A percentile compares a stretch with the other conserved stretches of the same genome.
Conservation (phyloP, 345 rosid species). For the Turritis glabra region DNA sequence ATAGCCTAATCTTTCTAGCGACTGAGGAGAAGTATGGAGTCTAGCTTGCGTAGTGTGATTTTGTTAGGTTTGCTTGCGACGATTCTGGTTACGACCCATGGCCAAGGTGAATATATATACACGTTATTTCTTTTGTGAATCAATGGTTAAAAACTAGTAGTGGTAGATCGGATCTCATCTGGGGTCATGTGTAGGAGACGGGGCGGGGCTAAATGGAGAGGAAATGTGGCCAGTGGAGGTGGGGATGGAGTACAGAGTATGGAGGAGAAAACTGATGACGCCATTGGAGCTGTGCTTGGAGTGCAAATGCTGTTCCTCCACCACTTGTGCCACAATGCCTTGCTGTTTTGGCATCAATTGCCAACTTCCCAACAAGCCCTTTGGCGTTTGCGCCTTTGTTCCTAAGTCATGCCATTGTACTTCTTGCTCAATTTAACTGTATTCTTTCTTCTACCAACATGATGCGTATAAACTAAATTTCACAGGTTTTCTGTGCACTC, state of each 20-base stretch:
- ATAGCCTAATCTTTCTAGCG: not conserved
- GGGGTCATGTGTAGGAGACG: constrained; percentile 22
- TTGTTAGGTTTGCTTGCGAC: constrained; percentile 14
- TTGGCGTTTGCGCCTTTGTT: constrained; percentile 78
- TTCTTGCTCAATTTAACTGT: constrained; percentile 17
- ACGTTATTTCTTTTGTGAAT: not conserved
- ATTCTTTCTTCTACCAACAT: constrained; percentile 1
- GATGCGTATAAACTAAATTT: not conserved
- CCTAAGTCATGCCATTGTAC: constrained; percentile 60
- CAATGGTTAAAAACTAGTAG: not conserved
- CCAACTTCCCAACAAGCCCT: constrained; percentile 74
- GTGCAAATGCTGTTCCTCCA: constrained; percentile 59
- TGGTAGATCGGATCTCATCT: constrained; percentile 16
- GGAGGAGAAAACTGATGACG: constrained; percentile 36
- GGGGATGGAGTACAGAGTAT: constrained; percentile 24
- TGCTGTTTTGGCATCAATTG: constrained; percentile 75
- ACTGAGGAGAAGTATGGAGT: constrained; percentile 4
- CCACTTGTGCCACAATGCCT: constrained; percentile 57
- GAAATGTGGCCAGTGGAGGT: constrained; percentile 14
- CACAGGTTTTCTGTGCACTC: not conserved
- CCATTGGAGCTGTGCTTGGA: constrained; percentile 65
- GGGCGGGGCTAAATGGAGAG: constrained; percentile 1
- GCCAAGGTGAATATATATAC: not conserved
- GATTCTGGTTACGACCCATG: constrained; percentile 6
- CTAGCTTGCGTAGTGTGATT: not conserved